Conservation (phyloP, 176 grass and related monocot genomes). For the Avena insularis region DNA sequence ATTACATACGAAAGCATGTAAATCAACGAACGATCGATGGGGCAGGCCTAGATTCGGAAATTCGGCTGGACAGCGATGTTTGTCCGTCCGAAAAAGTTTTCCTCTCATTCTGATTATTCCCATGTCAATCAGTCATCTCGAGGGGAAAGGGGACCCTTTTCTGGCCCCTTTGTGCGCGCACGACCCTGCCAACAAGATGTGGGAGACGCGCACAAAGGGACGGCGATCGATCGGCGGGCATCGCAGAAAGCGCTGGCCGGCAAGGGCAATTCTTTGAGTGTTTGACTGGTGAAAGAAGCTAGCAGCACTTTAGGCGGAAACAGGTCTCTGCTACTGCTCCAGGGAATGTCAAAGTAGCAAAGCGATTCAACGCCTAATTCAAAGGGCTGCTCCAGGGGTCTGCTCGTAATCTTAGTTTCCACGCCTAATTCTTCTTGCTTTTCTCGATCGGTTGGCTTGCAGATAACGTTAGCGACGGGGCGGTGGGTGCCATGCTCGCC, state of each 20-base stretch:
- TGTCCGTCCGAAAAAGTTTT: not conserved
- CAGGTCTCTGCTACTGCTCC: too few species aligned
- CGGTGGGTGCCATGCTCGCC: slow-evolving; percentile 66
- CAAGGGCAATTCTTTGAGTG: not conserved
- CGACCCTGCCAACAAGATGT: slow-evolving; percentile 24
- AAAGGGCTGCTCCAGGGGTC: not conserved
- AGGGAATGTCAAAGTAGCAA: not conserved
- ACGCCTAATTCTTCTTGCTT: not conserved
- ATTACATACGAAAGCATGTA: slow-evolving; percentile 2
- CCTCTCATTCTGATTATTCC: slow-evolving; percentile 38
- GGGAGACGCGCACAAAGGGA: slow-evolving; percentile 33
- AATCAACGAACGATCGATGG: slow-evolving; percentile 30
- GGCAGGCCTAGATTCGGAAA: slow-evolving; percentile 56
- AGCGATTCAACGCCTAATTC: not conserved
- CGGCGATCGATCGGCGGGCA: slow-evolving; percentile 39
- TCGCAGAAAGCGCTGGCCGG: slow-evolving; percentile 27
- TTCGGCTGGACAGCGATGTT: slow-evolving; percentile 38
- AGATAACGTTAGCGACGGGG: slow-evolving; percentile 58
- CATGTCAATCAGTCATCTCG: slow-evolving; percentile 32
- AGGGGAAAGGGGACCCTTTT: slow-evolving; percentile 25
- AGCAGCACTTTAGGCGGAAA: slow-evolving; percentile 1
- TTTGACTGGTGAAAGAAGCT: slow-evolving; percentile 39
- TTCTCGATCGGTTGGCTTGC: slow-evolving; percentile 10
- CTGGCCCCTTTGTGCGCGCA: not conserved
- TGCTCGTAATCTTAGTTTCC: not conserved